These are phyloP conservation scores for Cercospora citrullina DNA, from an alignment of 2,329 filamentous ascomycete species.

Conservation along the genomic window DNA sequence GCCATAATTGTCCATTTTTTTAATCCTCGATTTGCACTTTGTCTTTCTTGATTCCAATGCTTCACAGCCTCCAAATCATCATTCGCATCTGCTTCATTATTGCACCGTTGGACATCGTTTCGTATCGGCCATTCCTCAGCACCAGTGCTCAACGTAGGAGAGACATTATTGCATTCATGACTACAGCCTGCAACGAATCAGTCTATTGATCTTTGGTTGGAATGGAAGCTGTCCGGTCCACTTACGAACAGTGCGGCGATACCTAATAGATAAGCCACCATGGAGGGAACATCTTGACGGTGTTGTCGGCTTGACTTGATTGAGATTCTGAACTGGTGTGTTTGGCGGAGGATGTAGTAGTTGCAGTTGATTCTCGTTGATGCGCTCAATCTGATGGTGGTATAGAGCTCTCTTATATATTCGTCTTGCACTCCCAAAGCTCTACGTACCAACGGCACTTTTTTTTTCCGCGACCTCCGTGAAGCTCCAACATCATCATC, in stretches of 20 bases:
- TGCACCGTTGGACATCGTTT: not conserved
- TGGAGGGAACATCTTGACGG: conserved; percentile 9
- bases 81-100: not conserved
- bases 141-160: not conserved
- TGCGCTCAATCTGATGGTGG: not conserved
- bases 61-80: not conserved
- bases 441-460: not conserved
- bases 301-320: not conserved
- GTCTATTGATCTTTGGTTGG: not conserved
- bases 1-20: not conserved
- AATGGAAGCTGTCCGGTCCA: not conserved
- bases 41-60: not conserved
- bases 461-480: not conserved
- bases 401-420: conserved; percentile 2
- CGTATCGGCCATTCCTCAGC: not conserved
- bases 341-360: not conserved
- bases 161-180: conserved; percentile 11
- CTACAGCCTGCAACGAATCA: not conserved
- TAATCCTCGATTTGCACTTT: not conserved
- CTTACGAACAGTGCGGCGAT: conserved; percentile 9
- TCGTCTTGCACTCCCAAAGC: not conserved
- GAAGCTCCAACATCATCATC: not conserved
- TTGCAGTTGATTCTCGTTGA: not conserved
- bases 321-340: not conserved
- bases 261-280: conserved; percentile 16